These are phyloP conservation scores for Taxillus chinensis DNA, from an alignment of 164 flowering plant species.

Conservation along the genomic window DNA sequence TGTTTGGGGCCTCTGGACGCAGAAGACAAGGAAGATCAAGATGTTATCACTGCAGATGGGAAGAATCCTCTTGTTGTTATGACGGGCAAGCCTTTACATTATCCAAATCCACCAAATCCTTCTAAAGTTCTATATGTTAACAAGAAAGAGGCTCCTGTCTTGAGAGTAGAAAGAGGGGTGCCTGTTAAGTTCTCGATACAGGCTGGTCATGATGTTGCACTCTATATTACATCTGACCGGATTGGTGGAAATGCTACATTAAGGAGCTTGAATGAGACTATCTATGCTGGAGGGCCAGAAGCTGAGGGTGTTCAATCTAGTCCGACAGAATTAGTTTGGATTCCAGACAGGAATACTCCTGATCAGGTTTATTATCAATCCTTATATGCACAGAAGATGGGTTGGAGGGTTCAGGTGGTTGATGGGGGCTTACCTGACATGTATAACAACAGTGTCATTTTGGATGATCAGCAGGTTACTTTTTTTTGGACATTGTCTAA, in stretches of 20 bases:
- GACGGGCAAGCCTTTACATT: conserved; percentile 58
- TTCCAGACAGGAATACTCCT: conserved; percentile 89
- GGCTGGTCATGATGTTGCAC: conserved; percentile 94
- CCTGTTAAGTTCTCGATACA: conserved; percentile 82
- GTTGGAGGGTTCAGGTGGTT: conserved; percentile 94
- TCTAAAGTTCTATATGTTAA: conserved; percentile 74
- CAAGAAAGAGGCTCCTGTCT: conserved; percentile 84
- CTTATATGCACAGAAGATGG: conserved; percentile 69
- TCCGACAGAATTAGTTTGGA: conserved; percentile 75
- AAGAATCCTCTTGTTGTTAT: conserved; percentile 59
- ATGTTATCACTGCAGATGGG: conserved; percentile 69
- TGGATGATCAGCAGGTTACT: conserved; percentile 95
- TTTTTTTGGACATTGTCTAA: conserved; percentile 78
- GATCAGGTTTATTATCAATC: conserved; percentile 88
- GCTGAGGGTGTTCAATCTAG: conserved; percentile 84
- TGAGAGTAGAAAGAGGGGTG: conserved; percentile 94
- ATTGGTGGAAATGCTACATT: conserved; percentile 89
- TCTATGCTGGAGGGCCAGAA: conserved; percentile 83
- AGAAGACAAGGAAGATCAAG: conserved; percentile 76
- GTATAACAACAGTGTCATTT: conserved; percentile 80
- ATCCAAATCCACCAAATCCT: conserved; percentile 90
- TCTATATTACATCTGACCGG: conserved; percentile 82
- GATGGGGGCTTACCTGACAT: conserved; percentile 96
- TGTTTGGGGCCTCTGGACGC: conserved; percentile 91
- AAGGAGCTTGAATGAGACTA: conserved; percentile 62